A percentile compares a stretch with the other conserved stretches of the same genome.
Conservation (phyloP, 2,329 filamentous ascomycete genomes). For the Ophiostoma angusticollis region DNA sequence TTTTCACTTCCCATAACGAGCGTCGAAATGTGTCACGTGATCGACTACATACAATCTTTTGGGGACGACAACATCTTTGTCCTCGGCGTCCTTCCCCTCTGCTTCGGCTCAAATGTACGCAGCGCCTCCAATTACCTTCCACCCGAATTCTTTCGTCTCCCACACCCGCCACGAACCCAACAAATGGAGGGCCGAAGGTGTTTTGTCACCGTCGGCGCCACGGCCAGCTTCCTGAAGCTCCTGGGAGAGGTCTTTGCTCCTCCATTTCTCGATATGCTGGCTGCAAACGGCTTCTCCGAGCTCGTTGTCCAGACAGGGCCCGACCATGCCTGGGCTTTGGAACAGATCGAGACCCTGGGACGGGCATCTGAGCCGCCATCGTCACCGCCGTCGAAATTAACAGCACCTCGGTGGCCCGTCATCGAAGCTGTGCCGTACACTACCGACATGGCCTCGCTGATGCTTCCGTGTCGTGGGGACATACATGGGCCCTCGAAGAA, state of each 20-base stretch:
- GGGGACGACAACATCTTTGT: too few relatives aligned
- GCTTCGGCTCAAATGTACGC: too few relatives aligned
- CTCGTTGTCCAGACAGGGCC: conserved; percentile 73
- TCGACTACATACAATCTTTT: too few relatives aligned
- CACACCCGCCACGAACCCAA: too few relatives aligned
- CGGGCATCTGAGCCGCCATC: conserved; percentile 26
- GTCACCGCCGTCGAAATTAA: not conserved
- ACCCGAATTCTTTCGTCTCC: too few relatives aligned
- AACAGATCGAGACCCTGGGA: conserved; percentile 17
- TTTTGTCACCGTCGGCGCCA: conserved; percentile 87
- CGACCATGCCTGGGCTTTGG: conserved; percentile 43
- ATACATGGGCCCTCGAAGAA: too few relatives aligned
- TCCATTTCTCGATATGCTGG: conserved; percentile 50
- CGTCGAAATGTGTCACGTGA: too few relatives aligned
- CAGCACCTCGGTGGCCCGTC: conserved; percentile 6
- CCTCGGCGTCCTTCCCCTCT: too few relatives aligned
- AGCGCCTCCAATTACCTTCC: too few relatives aligned
- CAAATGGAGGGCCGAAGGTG: conserved; percentile 31
- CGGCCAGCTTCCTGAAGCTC: conserved; percentile 65
- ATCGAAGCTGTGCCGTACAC: conserved; percentile 49
- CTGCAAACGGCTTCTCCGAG: conserved; percentile 49
- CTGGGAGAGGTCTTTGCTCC: conserved; percentile 51
- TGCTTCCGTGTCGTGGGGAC: conserved; percentile 39
- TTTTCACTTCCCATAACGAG: too few relatives aligned
- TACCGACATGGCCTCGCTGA: conserved; percentile 44